Evolutionary conservation across 2,329 filamentous ascomycete genomes (phyloP).

Genomic region (Alternaria triticimaculans): DNA sequence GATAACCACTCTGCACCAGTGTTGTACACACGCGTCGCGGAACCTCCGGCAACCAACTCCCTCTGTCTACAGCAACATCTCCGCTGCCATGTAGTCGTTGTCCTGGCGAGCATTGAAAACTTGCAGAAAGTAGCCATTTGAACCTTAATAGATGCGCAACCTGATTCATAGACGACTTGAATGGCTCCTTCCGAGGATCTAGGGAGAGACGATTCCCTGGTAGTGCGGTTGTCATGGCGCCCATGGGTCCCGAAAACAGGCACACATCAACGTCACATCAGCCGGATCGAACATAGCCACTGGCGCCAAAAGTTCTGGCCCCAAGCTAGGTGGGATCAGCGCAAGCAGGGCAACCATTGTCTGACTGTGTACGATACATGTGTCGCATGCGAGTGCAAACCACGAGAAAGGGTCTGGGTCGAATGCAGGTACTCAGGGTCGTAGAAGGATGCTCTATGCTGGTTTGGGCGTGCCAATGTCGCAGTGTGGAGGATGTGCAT

Average conservation of each 20-base stretch:
- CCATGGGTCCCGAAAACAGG: conserved; percentile 4
- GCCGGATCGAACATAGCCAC: conserved; percentile 10
- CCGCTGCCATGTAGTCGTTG: neutral
- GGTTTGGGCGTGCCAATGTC: conserved; percentile 10
- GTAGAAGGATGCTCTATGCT: neutral
- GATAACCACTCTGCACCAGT: neutral
- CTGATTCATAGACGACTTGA: neutral
- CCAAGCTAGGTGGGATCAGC: neutral
- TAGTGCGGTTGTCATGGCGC: conserved; percentile 20
- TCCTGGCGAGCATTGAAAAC: neutral
- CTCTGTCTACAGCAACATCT: neutral
- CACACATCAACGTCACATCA: conserved; percentile 22
- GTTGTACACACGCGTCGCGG: neutral
- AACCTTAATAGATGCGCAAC: neutral
- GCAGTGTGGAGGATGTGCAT: conserved; percentile 15
- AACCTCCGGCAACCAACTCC: neutral
- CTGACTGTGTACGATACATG: neutral
- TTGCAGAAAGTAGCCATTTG: neutral
- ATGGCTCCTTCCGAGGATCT: neutral
- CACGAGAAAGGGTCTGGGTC: neutral
- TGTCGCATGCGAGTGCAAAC: neutral
- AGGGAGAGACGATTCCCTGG: neutral
- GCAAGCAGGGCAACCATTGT: conserved; percentile 1
- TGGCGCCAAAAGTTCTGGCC: conserved; percentile 15
- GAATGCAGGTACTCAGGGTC: neutral